Conservation (phyloP, 2,329 filamentous ascomycete genomes). For the Aphanocladium album region DNA sequence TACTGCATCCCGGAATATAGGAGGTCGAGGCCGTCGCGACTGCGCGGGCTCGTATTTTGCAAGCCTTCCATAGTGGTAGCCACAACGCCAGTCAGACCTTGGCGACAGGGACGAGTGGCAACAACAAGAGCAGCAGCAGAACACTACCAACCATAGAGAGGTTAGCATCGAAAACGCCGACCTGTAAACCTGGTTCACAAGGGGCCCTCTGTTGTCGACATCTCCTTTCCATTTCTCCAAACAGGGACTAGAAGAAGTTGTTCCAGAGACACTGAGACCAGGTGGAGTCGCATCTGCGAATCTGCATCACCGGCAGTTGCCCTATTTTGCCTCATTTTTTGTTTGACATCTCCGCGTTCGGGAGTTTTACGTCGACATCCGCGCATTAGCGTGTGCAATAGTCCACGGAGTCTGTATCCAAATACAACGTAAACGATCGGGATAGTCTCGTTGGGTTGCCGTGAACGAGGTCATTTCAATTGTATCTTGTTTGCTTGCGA, state of each 20-base stretch:
- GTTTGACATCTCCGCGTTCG: background rate
- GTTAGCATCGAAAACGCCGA: no score
- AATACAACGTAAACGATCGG: background rate
- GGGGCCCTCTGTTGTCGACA: background rate
- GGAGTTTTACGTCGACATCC: background rate
- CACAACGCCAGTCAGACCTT: no score
- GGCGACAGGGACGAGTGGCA: no score
- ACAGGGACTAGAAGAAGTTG: background rate
- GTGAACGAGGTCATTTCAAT: no score
- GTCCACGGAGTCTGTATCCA: background rate
- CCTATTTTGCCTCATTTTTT: background rate
- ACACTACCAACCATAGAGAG: no score
- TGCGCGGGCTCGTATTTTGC: no score
- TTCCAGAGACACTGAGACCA: background rate
- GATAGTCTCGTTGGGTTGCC: background rate
- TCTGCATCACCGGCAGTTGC: background rate
- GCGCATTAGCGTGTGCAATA: background rate
- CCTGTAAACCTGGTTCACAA: background rate
- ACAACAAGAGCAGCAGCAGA: no score
- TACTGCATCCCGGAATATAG: no score
- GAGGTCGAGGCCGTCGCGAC: no score
- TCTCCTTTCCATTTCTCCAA: background rate
- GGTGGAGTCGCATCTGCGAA: background rate
- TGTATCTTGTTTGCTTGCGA: no score
- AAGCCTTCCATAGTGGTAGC: no score